These are phyloP conservation scores for Chrysoporthe cubensis DNA, from an alignment of 2,329 filamentous ascomycete genomes.

Conservation along the genomic window DNA sequence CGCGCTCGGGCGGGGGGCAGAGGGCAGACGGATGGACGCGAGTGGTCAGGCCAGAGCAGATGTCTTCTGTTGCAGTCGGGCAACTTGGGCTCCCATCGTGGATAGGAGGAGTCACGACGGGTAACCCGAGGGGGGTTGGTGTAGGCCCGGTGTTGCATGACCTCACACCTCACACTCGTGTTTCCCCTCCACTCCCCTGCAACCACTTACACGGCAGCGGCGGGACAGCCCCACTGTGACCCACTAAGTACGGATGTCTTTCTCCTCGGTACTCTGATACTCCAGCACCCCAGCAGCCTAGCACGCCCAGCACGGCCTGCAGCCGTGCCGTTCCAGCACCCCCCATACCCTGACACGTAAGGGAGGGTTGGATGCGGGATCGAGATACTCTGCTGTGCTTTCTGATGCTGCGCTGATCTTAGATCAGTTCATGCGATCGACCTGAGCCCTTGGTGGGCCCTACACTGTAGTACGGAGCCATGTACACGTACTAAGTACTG, in stretches of 20 bases:
- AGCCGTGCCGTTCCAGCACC: neutral
- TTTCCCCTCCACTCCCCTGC: conserved; percentile 6
- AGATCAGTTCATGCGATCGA: neutral
- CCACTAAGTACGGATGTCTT: neutral
- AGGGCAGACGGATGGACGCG: neutral
- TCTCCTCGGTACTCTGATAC: neutral
- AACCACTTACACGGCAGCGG: conserved; percentile 15
- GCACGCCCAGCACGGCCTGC: neutral
- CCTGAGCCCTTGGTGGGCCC: too few species aligned
- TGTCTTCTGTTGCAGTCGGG: neutral
- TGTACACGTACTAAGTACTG: neutral
- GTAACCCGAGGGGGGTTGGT: neutral
- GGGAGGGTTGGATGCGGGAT: neutral
- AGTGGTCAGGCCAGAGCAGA: neutral
- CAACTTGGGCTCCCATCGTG: neutral
- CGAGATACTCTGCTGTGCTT: neutral
- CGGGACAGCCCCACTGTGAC: conserved; percentile 7
- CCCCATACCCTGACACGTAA: neutral
- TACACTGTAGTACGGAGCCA: too few species aligned
- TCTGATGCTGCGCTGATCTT: neutral
- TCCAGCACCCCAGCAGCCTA: too few species aligned
- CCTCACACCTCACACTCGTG: conserved; percentile 18
- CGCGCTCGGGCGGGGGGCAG: neutral
- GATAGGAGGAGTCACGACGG: neutral
- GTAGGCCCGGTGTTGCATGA: conserved; percentile 8